phyloP scores from a whole-genome alignment of 2,329 filamentous ascomycete species.

The Xylariaceae sp. region DNA sequence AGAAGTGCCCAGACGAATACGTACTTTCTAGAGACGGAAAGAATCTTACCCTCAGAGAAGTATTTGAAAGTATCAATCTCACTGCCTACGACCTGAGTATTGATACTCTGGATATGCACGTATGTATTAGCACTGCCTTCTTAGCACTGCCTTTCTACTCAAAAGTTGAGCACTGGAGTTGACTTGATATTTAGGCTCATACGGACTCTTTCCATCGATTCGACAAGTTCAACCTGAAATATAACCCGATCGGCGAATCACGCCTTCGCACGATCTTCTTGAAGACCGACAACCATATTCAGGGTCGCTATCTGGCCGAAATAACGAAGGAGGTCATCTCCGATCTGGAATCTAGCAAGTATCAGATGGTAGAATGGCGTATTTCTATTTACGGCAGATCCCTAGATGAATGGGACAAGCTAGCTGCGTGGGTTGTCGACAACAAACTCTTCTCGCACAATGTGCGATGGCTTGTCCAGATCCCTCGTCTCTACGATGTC shows the following conservation, averaged over 20 bases:
- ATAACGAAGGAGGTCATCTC: conserved; percentile 98
- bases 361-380: conserved; percentile 99
- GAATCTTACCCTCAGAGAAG: conserved; percentile 82
- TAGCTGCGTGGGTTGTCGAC: conserved; percentile 94
- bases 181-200: conserved; percentile 58
- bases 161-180: conserved; percentile 6
- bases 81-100: conserved; percentile 98
- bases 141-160: neutral
- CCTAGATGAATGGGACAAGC: conserved; percentile 93
- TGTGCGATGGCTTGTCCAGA: conserved; percentile 93
- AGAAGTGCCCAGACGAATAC: conserved; percentile 91
- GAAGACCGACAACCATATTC: conserved; percentile 97
- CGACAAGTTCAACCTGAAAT: conserved; percentile 99
- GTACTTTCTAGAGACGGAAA: conserved; percentile 91
- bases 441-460: conserved; percentile 98
- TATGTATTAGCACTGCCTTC: conserved; percentile 38
- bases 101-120: conserved; percentile 98
- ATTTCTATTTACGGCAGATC: conserved; percentile 94
- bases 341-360: conserved; percentile 96
- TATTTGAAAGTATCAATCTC: conserved; percentile 95
- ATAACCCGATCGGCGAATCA: conserved; percentile 95
- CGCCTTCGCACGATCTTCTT: conserved; percentile 95
- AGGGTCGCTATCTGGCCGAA: conserved; percentile 91
- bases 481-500: conserved; percentile 90
- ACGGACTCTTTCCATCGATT: conserved; percentile 98